These are phyloP conservation scores for Kluyveromyces wickerhamii DNA, from an alignment of 805 yeast species.

Conservation along the genomic window DNA sequence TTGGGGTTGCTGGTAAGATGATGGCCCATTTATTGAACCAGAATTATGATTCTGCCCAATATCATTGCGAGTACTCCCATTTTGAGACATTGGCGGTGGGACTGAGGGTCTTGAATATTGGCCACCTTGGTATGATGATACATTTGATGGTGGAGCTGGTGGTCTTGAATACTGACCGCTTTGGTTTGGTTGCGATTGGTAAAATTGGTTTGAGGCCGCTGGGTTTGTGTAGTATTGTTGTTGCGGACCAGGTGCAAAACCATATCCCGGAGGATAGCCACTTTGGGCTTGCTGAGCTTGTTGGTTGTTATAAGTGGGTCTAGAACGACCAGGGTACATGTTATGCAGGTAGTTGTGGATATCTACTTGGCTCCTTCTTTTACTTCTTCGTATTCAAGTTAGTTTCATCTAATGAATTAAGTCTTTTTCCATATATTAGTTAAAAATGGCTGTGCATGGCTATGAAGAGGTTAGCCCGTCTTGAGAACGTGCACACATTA, in stretches of 20 bases:
- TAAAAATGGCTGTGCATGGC: no score
- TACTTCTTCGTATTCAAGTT: neutral
- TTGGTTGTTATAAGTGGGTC: conserved; percentile 1
- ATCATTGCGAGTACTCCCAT: conserved; percentile 5
- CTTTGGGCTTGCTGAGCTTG: conserved; percentile 2
- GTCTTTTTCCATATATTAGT: no score
- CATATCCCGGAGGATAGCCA: no score
- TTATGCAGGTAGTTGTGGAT: neutral
- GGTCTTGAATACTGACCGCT: conserved; percentile 13
- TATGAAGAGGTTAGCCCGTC: no score
- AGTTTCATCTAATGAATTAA: no score
- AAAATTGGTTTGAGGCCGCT: neutral
- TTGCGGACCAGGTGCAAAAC: neutral
- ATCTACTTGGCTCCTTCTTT: neutral
- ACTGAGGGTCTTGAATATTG: conserved; percentile 5
- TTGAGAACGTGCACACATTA: no score
- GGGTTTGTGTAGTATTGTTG: neutral
- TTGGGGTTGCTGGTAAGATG: conserved; percentile 16
- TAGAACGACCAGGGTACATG: conserved; percentile 5
- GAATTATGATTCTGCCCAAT: conserved; percentile 10
- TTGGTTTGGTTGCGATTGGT: conserved; percentile 8
- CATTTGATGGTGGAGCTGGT: conserved; percentile 12
- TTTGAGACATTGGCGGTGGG: neutral
- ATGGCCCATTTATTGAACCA: conserved; percentile 14
- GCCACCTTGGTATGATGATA: no score